Percentiles rank a stretch among this genome's conserved stretches.
Evolutionary conservation across 805 yeast genomes (phyloP).

Genomic region (Suhomyces sp.): DNA sequence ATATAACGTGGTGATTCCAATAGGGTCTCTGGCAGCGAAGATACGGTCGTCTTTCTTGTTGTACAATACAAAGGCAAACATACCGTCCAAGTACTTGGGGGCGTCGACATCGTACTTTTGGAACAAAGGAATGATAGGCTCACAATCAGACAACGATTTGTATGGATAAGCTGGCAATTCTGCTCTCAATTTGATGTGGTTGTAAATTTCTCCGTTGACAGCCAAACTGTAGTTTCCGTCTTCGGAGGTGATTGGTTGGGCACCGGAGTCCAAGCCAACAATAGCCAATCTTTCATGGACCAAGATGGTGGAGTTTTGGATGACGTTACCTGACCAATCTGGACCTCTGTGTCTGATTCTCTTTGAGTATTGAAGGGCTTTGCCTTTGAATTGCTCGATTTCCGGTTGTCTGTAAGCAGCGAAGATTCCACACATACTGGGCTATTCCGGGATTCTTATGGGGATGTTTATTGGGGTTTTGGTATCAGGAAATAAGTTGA

Average conservation of each 20-base stretch:
- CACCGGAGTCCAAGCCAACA: constrained; percentile 96
- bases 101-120: constrained; percentile 85
- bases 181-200: constrained; percentile 87
- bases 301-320: constrained; percentile 76
- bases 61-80: constrained; percentile 94
- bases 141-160: constrained; percentile 93
- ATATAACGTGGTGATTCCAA: constrained; percentile 94
- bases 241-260: constrained; percentile 88
- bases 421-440: constrained; percentile 94
- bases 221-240: constrained; percentile 74
- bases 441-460: no score
- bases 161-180: constrained; percentile 70
- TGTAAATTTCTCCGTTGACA: constrained; percentile 98
- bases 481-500: no score
- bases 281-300: constrained; percentile 96
- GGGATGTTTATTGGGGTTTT: no score
- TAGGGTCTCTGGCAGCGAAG: constrained; percentile 97
- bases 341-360: constrained; percentile 99
- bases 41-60: constrained; percentile 84
- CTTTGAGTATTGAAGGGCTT: constrained; percentile 87
- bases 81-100: constrained; percentile 92
- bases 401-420: constrained; percentile 86
- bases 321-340: constrained; percentile 94
- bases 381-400: constrained; percentile 75
- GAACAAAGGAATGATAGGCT: constrained; percentile 92